These are phyloP conservation scores for Colletotrichum eremochloae DNA, from an alignment of 2,329 filamentous ascomycete species.

Conservation along the genomic window DNA sequence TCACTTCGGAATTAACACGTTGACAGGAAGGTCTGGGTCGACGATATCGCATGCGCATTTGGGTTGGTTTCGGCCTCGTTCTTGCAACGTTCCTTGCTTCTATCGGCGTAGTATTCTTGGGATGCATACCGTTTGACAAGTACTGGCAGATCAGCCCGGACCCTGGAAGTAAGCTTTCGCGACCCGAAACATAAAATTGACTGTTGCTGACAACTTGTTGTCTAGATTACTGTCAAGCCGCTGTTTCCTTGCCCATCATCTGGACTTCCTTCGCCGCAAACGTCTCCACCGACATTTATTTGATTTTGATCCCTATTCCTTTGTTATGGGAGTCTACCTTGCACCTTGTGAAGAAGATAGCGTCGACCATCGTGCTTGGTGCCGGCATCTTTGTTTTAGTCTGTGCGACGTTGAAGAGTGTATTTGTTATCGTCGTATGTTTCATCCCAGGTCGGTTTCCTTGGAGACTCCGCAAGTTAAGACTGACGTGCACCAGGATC, in stretches of 20 bases:
- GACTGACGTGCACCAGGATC: conserved; percentile 50
- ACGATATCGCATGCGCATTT: conserved; percentile 59
- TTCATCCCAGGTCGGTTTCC: background rate
- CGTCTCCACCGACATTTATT: conserved; percentile 68
- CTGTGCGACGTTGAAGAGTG: conserved; percentile 54
- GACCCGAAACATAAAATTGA: background rate
- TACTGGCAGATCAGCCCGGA: conserved; percentile 73
- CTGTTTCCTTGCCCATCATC: conserved; percentile 63
- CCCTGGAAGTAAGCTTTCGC: conserved; percentile 61
- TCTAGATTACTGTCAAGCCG: conserved; percentile 63
- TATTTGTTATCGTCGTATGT: conserved; percentile 54
- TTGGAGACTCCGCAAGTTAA: background rate
- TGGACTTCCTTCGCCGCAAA: conserved; percentile 67
- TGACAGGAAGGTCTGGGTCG: conserved; percentile 53
- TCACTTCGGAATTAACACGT: background rate
- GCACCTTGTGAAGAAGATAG: conserved; percentile 53
- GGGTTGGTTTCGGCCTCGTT: conserved; percentile 64
- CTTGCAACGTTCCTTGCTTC: conserved; percentile 62
- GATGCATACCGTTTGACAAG: conserved; percentile 65
- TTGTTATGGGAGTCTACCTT: conserved; percentile 59
- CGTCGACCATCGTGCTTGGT: conserved; percentile 53
- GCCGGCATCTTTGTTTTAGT: conserved; percentile 56
- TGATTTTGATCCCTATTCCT: conserved; percentile 69
- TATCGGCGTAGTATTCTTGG: conserved; percentile 63
- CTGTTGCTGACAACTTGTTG: conserved; percentile 12